Base-by-base conservation (phyloP, 2,329 filamentous ascomycete genomes). In the Penicillium polonicum region DNA sequence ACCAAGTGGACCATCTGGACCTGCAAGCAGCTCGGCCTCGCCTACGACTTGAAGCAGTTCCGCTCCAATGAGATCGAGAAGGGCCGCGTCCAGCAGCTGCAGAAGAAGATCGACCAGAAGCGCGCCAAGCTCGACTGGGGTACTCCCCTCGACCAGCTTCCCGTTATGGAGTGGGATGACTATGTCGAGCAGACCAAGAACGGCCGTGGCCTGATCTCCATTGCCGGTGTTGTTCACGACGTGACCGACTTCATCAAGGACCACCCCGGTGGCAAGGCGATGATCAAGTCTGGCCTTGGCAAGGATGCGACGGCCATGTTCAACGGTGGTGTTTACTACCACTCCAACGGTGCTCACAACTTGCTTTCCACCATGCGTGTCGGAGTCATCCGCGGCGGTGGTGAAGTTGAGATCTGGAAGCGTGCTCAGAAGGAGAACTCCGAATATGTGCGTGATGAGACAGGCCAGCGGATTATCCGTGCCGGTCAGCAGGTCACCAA, bases 321-420 rank as follows among this genome's bases (percentile, higher is more conserved):
- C 85, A 95, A 95, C 76, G 91, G 91, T 64, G 91, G 91, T 78
- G 89, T 95, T 61, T 95, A 95, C 80, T 85, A 88, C 74, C 91
- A 95, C 82, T 91, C 88, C 74, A 95, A 95, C 78, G 91, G 90
- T 55, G 91, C 91, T 36, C 91, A 95, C 82, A 95, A 95, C 79
- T 78, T 94, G 60, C 83, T 95, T 62, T 92, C 89, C 8, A 94
- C 90, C 65, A 94, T 94, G 90, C 85, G 91, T 66, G 87, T 94
- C 15, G 91, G 90, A 76, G 90, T 95, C 48, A 88, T 95, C 63
- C 89, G 90, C 52, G 91, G 91, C 63, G 91, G 91, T 43, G 91
- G 89, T 73, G 91, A 94, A 75, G 91, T 95, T 29, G 91, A 95
- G 82, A 92, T 94, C 77, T 95, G 91, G 91, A 94, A 94, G 85